A percentile compares a stretch with the other conserved stretches of the same genome.
Conservation (phyloP, 768 basidiomycete genomes). For the Gelatoporia subvermispora region DNA sequence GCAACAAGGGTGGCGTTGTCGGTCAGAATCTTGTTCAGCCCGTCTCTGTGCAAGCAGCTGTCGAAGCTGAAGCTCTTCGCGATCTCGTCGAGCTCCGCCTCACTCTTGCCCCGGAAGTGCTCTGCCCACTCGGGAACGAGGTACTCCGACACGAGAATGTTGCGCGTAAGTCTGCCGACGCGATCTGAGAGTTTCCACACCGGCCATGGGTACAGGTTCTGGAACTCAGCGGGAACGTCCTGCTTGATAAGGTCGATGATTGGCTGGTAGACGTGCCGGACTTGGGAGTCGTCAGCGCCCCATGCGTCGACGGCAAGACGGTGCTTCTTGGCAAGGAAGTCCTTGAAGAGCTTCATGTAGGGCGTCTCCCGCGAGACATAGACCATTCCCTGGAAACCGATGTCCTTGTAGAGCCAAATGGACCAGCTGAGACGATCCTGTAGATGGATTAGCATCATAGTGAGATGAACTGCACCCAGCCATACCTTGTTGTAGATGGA, state of each 20-base stretch:
- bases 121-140: conserved; percentile 72
- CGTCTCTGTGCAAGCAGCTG: conserved; percentile 63
- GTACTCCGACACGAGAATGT: conserved; percentile 67
- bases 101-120: conserved; percentile 54
- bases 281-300: conserved; percentile 62
- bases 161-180: conserved; percentile 54
- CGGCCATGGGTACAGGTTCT: conserved; percentile 54
- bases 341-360: conserved; percentile 65
- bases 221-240: conserved; percentile 47
- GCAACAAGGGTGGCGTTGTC: conserved; percentile 23
- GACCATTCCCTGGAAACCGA: conserved; percentile 84
- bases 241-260: conserved; percentile 57
- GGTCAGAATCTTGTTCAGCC: conserved; percentile 36
- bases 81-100: conserved; percentile 62
- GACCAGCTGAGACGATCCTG: conserved; percentile 62
- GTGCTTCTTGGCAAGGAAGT: conserved; percentile 76
- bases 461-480: too few relatives aligned
- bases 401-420: conserved; percentile 87
- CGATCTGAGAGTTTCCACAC: conserved; percentile 59
- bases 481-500: conserved; percentile 59
- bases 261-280: conserved; percentile 60
- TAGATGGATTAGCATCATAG: too few relatives aligned
- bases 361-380: conserved; percentile 63
- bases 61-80: conserved; percentile 74
- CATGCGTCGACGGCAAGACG: conserved; percentile 73